Base-by-base conservation (phyloP, 139 green algal genomes). In the Monoraphidium neglectum region DNA sequence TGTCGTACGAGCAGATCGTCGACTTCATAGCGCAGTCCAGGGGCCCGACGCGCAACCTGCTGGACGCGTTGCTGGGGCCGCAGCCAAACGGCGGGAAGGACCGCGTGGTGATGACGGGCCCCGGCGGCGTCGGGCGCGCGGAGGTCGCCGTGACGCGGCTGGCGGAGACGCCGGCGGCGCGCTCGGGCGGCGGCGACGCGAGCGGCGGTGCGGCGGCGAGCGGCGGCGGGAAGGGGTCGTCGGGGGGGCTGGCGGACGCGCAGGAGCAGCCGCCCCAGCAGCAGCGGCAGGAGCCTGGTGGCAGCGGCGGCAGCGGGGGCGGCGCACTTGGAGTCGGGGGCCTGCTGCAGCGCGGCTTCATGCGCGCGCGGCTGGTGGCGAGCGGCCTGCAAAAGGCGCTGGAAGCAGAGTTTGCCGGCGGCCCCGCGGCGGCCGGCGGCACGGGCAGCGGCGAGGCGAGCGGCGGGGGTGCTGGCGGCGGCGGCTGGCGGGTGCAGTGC, bases 1-100 rank as follows among this genome's bases (percentile, higher is more conserved):
- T 90, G n/a, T 78, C 83, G 26, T 86, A 86, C 66, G 35, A 35
- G 2, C 82, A 90, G 72, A 63, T 90, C 26, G 43, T 73, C 0
- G 64, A 76, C 13, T 78, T 80, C 30, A 59, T 86, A 21, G 38
- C 43, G 43, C 43, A 51, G 43, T 51, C 74, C 35, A 24, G 30
- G 60, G 54, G 36, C 60, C 60, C 53, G 23, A 1, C 67, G 70
- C 36, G 70, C 36, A 2, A 8, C 16, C 37, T 77, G 36, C 33
- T 77, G 13, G 67, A 68, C 12, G 46, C 68, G 2, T 33, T 77
- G 23, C 37, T 51, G 23, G 56, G 51, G 16, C 24, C 6, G n/a
- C n/a, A 46, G 2, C 53, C 8, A 32, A 15, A 12, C 21, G 40
- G 60, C 28, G 43, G 75, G 26, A 61, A 47, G 35, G 76, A 86